These are phyloP conservation scores for Plasmodium coatneyi DNA, from an alignment of 169 alveolate species.

Conservation along the genomic window DNA sequence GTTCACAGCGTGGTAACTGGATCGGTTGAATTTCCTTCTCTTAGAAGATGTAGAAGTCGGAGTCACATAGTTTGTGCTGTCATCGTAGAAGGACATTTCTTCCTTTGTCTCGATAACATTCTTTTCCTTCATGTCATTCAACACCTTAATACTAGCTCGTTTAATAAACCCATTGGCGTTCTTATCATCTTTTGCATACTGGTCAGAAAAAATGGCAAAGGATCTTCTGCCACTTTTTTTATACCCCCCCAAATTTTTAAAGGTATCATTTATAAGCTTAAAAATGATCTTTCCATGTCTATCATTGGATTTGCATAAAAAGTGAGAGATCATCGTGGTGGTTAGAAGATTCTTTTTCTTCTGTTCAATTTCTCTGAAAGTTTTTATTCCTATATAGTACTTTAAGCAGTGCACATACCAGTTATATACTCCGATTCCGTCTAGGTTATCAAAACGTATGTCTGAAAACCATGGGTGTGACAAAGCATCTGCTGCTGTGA, in stretches of 20 bases:
- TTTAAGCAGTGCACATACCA: conserved; percentile 85
- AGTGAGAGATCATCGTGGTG: conserved; percentile 86
- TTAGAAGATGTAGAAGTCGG: conserved; percentile 12
- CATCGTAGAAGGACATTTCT: conserved; percentile 56
- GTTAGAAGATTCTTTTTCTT: conserved; percentile 80
- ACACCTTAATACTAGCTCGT: conserved; percentile 68
- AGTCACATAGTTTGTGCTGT: conserved; percentile 15
- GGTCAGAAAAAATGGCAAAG: conserved; percentile 70
- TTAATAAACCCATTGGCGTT: conserved; percentile 58
- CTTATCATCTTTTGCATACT: conserved; percentile 61
- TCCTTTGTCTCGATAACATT: conserved; percentile 52
- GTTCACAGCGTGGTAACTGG: conserved; percentile 30
- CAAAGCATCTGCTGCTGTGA: conserved; percentile 96
- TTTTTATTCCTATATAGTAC: conserved; percentile 84
- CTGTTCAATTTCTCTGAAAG: conserved; percentile 83
- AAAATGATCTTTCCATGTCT: conserved; percentile 61
- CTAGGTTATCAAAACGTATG: conserved; percentile 84
- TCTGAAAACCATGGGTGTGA: conserved; percentile 95
- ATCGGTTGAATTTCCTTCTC: conserved; percentile 42
- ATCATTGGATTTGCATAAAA: conserved; percentile 77
- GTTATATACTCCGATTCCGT: conserved; percentile 87
- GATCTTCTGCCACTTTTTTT: conserved; percentile 74
- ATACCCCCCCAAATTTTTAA: conserved; percentile 74
- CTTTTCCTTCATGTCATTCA: conserved; percentile 74
- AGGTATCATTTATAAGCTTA: conserved; percentile 59